These are phyloP conservation scores for Globisporangium cystogenes DNA, from an alignment of 352 stramenopile species.

Conservation along the genomic window DNA sequence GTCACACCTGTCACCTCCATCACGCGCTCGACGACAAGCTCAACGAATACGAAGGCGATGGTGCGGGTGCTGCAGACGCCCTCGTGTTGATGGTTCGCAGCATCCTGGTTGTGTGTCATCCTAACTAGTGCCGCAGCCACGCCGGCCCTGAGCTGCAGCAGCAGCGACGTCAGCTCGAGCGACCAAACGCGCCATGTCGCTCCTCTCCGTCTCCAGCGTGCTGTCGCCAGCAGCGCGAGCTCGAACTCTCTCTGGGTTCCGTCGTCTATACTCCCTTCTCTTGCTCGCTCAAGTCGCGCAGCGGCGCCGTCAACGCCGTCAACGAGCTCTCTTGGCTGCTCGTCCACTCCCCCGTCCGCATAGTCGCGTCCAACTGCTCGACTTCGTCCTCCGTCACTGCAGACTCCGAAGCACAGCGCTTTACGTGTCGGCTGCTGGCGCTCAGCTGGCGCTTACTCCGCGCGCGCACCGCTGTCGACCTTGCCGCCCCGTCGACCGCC, in stretches of 20 bases:
- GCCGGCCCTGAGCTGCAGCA: background rate
- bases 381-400: background rate
- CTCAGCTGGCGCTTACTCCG: slow-evolving; percentile 29
- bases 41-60: background rate
- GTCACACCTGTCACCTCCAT: background rate
- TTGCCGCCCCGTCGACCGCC: slow-evolving; percentile 59
- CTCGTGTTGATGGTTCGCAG: background rate
- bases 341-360: background rate
- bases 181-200: background rate
- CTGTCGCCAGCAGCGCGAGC: background rate
- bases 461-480: slow-evolving; percentile 39
- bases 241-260: background rate
- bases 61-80: background rate
- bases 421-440: background rate
- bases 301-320: background rate
- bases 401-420: background rate
- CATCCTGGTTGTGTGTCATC: background rate
- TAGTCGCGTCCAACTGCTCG: background rate
- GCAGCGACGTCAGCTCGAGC: background rate
- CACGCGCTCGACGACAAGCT: too few relatives aligned
- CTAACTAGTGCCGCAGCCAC: slow-evolving; percentile 1
- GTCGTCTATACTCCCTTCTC: slow-evolving; percentile 1
- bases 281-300: background rate
- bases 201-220: background rate
- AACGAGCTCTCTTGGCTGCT: background rate